These are phyloP conservation scores for Penicillium nucicola DNA, from an alignment of 495 filamentous ascomycete species.

Conservation along the genomic window DNA sequence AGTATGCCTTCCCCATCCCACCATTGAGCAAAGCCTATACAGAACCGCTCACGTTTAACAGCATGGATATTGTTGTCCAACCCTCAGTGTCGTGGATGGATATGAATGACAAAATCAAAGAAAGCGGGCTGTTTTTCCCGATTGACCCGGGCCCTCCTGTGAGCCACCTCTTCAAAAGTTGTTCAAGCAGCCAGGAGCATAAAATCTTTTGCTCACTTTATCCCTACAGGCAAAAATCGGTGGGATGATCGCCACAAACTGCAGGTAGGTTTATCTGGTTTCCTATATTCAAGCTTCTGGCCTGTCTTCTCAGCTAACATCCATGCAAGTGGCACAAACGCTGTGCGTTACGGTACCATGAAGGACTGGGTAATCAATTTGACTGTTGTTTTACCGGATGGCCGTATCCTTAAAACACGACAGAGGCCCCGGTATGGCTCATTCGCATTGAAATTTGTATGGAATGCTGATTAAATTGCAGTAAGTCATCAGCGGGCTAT, in stretches of 20 bases:
- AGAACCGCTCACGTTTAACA: no score
- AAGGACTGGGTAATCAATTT: conserved; percentile 90
- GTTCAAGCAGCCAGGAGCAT: no score
- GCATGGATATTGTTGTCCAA: conserved; percentile 89
- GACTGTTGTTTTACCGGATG: conserved; percentile 90
- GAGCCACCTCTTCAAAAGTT: no score
- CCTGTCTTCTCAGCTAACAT: no score
- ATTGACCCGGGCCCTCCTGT: conserved; percentile 71
- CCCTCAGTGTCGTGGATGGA: conserved; percentile 90
- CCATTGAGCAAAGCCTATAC: no score
- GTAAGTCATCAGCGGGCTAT: conserved; percentile 84
- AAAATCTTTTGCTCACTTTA: no score
- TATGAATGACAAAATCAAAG: conserved; percentile 74
- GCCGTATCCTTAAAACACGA: conserved; percentile 81
- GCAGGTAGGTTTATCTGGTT: no score
- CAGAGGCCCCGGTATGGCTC: conserved; percentile 42
- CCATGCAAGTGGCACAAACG: conserved; percentile 91
- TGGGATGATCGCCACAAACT: conserved; percentile 94
- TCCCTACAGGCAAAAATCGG: conserved; percentile 89
- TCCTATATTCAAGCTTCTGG: no score
- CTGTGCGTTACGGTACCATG: conserved; percentile 94
- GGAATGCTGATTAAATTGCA: no score
- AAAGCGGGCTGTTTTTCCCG: conserved; percentile 82
- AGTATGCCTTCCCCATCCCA: no score
- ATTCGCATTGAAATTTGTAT: no score